Base-by-base conservation (phyloP, 148 eudicot genomes). In the Gaultheria prostrata region DNA sequence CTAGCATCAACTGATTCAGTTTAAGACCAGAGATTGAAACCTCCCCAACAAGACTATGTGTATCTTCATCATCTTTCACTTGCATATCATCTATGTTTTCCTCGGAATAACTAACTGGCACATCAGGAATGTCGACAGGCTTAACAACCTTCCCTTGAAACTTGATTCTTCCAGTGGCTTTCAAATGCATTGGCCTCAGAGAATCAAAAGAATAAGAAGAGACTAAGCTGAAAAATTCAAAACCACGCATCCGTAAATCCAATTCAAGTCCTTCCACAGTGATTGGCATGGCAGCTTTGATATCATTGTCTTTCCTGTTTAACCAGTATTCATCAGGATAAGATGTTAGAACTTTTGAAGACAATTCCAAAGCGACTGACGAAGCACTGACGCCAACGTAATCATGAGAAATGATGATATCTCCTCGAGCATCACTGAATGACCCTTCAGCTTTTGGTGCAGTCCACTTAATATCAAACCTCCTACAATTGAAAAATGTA, bases 371-470 rank as follows among this genome's bases (percentile, higher is more conserved):
- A 80, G 98, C 98, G 81, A 91, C 85, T 75, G 99, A 96, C 39
- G 99, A 96, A 84, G 99, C 94, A 87, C 85, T 94, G 74, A 96
- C 87, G 70, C 92, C 86, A 81, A 96, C 87, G 85, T 89, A 86
- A 73, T 96, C 99, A 88, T 94, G 94, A 70, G 94, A 90, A 82
- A 96, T 93, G 85, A 96, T 94, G 87, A 96, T 92, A 88, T 96
- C 99, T 88, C 99, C 99, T 89, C 98, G 95, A n/a, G 98, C 98
- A 90, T 96, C 99, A 84, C 86, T 86, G 81, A 94, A 92, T 84
- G 99, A 96, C 59, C 98, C 98, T 90, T 96, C 99, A 69, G 99
- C 99, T 92, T 93, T 94, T 79, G 98, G 99, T 61, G 99, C 98
- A 57, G 90, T 93, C 97, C 99, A 96, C 82, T 96, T 96, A 77